Base-by-base conservation (phyloP, 23 red algal genomes). In the Gracilaria gracilis region DNA sequence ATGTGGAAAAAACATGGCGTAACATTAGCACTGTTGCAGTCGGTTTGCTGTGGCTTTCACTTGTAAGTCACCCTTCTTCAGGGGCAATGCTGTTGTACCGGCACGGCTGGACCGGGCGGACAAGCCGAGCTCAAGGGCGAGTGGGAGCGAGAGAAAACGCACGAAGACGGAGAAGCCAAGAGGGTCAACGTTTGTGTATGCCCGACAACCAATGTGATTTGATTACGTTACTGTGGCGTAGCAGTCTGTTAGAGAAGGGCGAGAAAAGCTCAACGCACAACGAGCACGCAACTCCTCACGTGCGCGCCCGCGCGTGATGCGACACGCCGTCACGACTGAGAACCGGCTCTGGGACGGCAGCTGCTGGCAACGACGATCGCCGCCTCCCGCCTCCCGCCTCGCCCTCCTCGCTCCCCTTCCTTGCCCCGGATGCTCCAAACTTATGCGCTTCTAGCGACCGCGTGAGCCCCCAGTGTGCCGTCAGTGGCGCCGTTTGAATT, bases 211-310 rank as follows among this genome's bases (percentile, higher is more conserved):
- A 19, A 36, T 69, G 64, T 34, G 64, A 69, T 69, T 36, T 14
- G 27, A 69, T 34, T 69, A 69, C 64, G 64, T 69, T 69, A 37
- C 64, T 69, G 27, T 20, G 33, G 33, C 31, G 16, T 14, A 36
- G 64, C 64, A 69, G 64, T 69, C 64, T 34, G 64, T 69, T 69
- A 36, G 33, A 69, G 64, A 69, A 69, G 64, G 32, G 64, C 64
- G 8, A 19, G 14, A 36, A 69, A 31, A 36, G 64, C 29, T 37
- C 64, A n/a, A 12, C 64, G 32, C 29, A 69, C 31, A 34, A 34
- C 12, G 64, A 69, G 64, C 64, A 69, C 64, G 64, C 31, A 4
- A 69, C 37, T 2, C 3, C 33, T 69, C 64, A 69, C 64, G 64
- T 69, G 64, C 64, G 64, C 64, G 64, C 59, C 5, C 28, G 59